Percentiles rank a stretch among this genome's conserved stretches.
These are phyloP conservation scores for Capsicum rhomboideum DNA, from an alignment of 257 asterid genomes.

Conservation along the genomic window DNA sequence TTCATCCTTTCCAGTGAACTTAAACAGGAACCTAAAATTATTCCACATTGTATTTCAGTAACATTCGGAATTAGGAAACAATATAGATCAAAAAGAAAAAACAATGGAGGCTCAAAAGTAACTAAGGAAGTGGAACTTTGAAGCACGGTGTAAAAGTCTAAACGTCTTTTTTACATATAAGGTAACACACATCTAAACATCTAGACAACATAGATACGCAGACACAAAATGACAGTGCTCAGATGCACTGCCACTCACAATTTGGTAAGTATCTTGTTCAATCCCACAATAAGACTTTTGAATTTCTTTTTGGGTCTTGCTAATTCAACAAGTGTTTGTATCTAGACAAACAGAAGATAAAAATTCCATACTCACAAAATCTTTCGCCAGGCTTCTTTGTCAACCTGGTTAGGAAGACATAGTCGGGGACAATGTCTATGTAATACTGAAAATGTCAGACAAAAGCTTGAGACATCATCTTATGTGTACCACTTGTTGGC, in stretches of 20 bases:
- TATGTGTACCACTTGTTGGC: too few relatives aligned
- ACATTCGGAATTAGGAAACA: not conserved
- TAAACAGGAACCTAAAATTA: conserved; percentile 60
- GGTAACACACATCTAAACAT: not conserved
- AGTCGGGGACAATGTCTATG: too few relatives aligned
- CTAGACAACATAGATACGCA: not conserved
- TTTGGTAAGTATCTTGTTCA: not conserved
- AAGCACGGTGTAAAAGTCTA: not conserved
- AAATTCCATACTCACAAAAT: too few relatives aligned
- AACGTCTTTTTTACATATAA: not conserved
- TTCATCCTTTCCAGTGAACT: conserved; percentile 75
- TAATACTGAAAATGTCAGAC: too few relatives aligned
- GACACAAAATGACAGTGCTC: not conserved
- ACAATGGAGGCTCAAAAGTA: not conserved
- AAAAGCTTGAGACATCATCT: too few relatives aligned
- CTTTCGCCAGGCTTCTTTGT: too few relatives aligned
- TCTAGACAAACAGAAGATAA: too few relatives aligned
- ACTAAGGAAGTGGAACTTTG: not conserved
- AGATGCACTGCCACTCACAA: not conserved
- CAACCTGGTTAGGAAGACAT: too few relatives aligned
- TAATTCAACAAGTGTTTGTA: too few relatives aligned
- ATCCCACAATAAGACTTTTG: not conserved
- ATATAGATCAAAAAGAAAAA: not conserved
- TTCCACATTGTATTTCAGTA: not conserved
- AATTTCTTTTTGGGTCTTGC: too few relatives aligned